Conservation (phyloP, 768 basidiomycete species). For the Imleria badia region DNA sequence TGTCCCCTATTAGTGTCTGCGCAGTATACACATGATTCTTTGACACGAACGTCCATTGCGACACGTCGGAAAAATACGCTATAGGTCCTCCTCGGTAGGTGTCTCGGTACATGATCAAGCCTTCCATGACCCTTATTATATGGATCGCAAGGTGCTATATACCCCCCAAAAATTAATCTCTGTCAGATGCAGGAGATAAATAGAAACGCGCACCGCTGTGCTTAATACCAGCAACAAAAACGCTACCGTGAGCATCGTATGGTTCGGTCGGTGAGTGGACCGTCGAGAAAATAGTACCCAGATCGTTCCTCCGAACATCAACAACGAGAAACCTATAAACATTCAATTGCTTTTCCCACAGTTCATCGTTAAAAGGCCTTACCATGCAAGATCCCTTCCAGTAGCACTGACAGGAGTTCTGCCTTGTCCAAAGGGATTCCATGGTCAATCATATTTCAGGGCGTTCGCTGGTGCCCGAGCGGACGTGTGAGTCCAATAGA, state of each 20-base stretch:
- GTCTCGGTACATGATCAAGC: slow-evolving; percentile 24
- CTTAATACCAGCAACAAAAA: slow-evolving; percentile 25
- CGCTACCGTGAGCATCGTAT: slow-evolving; percentile 18
- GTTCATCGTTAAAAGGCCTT: not conserved
- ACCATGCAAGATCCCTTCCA: slow-evolving; percentile 16
- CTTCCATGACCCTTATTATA: slow-evolving; percentile 22
- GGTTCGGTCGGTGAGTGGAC: slow-evolving; percentile 9
- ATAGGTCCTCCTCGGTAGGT: slow-evolving; percentile 22
- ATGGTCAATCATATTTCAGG: not conserved
- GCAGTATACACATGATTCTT: slow-evolving; percentile 5
- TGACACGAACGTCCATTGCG: slow-evolving; percentile 3
- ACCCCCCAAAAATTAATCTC: not conserved
- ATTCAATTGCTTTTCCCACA: not conserved
- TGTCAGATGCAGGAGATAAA: not conserved
- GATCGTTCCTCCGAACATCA: slow-evolving; percentile 34
- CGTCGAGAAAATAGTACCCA: slow-evolving; percentile 19
- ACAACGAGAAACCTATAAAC: slow-evolving; percentile 30
- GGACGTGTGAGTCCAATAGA: too few species aligned
- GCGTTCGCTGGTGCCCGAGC: too few species aligned
- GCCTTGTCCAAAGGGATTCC: slow-evolving; percentile 2
- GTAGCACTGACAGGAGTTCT: slow-evolving; percentile 1
- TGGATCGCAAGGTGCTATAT: slow-evolving; percentile 24
- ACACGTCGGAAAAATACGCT: slow-evolving; percentile 21
- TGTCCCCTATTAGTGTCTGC: slow-evolving; percentile 9
- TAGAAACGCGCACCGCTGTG: slow-evolving; percentile 20